Evolutionary conservation across 495 filamentous ascomycete genomes (phyloP).

Genomic region (Penicillium silybi): DNA sequence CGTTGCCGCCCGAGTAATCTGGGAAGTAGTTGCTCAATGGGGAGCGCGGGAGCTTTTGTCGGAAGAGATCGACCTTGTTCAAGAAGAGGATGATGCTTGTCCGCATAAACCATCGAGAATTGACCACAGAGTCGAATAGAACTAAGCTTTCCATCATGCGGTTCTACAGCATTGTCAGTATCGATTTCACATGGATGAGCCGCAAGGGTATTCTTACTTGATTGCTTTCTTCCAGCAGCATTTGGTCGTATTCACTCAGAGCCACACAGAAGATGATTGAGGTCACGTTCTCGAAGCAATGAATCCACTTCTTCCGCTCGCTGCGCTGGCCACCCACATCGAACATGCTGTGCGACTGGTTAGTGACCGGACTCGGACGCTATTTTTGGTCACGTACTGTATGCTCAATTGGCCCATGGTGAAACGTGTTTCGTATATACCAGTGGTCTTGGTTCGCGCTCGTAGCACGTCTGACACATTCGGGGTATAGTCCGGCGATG

Average conservation of each 20-base stretch:
- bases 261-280: conserved; percentile 99
- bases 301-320: conserved; percentile 99
- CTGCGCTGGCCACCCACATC: conserved; percentile 96
- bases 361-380: conserved; percentile 1
- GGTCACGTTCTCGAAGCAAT: conserved; percentile 99
- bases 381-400: conserved; percentile 63
- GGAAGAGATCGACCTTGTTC: conserved; percentile 98
- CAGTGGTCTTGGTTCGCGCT: conserved; percentile 97
- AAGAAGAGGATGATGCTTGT: conserved; percentile 98
- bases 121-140: conserved; percentile 98
- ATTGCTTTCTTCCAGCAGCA: conserved; percentile 92
- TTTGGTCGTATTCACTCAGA: conserved; percentile 97
- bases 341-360: conserved; percentile 73
- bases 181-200: neutral
- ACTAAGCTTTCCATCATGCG: conserved; percentile 98
- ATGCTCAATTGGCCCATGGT: conserved; percentile 98
- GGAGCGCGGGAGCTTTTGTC: conserved; percentile 83
- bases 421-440: conserved; percentile 98
- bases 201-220: conserved; percentile 57
- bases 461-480: conserved; percentile 90
- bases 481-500: conserved; percentile 79
- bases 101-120: conserved; percentile 98
- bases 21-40: conserved; percentile 93
- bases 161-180: conserved; percentile 54
- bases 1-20: conserved; percentile 94